phyloP scores from a whole-genome alignment of 257 asterid genomes.

The Phtheirospermum japonicum region DNA sequence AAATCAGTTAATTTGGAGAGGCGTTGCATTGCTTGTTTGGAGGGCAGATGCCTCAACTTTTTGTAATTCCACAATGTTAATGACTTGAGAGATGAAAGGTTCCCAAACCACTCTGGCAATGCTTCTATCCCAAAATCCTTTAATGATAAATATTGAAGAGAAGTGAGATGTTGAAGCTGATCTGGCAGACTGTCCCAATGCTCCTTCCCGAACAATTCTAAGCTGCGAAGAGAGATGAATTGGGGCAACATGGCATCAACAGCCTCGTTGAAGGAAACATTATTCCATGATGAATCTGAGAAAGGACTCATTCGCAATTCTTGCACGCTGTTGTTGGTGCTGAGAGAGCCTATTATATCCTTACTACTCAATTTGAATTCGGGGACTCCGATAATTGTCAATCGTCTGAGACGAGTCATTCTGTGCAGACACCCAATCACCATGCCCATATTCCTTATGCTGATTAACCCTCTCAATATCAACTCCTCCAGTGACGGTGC shows the following conservation, averaged over 20 bases:
- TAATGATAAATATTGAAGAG: background rate
- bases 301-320: background rate
- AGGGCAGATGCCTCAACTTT: constrained; percentile 18
- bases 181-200: constrained; percentile 22
- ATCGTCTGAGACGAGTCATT: background rate
- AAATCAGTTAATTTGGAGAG: background rate
- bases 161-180: constrained; percentile 22
- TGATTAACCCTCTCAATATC: background rate
- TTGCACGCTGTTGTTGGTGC: constrained; percentile 13
- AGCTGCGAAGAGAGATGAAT: background rate
- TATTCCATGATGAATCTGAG: too few species aligned
- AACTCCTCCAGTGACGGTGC: background rate
- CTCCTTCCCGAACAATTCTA: background rate
- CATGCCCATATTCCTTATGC: background rate
- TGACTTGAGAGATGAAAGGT: background rate
- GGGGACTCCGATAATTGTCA: constrained; percentile 4
- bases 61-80: rapidly evolving
- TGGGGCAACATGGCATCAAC: constrained; percentile 8
- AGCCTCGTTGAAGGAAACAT: background rate
- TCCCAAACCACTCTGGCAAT: constrained; percentile 18
- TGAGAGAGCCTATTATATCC: background rate
- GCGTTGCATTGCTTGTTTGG: constrained; percentile 18
- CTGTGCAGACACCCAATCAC: background rate
- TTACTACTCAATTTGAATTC: constrained; percentile 3
- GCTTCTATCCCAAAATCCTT: background rate